phyloP scores from a whole-genome alignment of 192 early-diverging fungal genomes.

The Gonapodya prolifera region DNA sequence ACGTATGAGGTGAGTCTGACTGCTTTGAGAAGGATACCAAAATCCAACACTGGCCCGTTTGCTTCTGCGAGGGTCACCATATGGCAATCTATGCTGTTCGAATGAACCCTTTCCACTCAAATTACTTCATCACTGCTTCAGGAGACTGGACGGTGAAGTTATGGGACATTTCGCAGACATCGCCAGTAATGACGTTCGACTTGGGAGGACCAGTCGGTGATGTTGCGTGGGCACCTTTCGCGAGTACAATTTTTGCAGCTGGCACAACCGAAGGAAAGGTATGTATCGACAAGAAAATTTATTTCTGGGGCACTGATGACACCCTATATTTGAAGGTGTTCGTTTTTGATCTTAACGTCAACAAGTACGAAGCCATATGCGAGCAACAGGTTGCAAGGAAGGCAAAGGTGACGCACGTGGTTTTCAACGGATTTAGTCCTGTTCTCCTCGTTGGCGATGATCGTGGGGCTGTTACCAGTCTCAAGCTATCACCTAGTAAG shows the following conservation, averaged over 20 bases:
- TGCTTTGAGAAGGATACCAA: background rate
- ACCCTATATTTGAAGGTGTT: constrained; percentile 23
- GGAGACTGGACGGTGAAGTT: constrained; percentile 53
- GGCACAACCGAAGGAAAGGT: constrained; percentile 49
- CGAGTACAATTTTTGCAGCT: constrained; percentile 46
- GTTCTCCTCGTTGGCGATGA: constrained; percentile 47
- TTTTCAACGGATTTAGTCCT: constrained; percentile 46
- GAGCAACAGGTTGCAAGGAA: constrained; percentile 46
- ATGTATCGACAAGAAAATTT: background rate
- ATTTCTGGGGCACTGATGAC: constrained; percentile 3
- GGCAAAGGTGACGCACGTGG: constrained; percentile 43
- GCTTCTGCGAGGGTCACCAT: constrained; percentile 35
- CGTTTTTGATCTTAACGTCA: constrained; percentile 44
- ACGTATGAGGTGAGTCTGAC: constrained; percentile 32
- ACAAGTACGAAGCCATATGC: constrained; percentile 50
- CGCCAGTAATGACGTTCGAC: constrained; percentile 47
- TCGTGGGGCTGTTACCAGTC: constrained; percentile 29
- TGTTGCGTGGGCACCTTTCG: constrained; percentile 53
- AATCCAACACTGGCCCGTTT: no score
- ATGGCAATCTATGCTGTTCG: constrained; percentile 47
- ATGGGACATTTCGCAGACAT: constrained; percentile 39
- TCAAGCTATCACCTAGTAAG: constrained; percentile 36
- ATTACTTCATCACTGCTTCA: constrained; percentile 37
- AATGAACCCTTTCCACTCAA: constrained; percentile 41
- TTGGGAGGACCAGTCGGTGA: constrained; percentile 39